Base-by-base conservation (phyloP, 139 green algal species). In the Marvania coccoides region DNA sequence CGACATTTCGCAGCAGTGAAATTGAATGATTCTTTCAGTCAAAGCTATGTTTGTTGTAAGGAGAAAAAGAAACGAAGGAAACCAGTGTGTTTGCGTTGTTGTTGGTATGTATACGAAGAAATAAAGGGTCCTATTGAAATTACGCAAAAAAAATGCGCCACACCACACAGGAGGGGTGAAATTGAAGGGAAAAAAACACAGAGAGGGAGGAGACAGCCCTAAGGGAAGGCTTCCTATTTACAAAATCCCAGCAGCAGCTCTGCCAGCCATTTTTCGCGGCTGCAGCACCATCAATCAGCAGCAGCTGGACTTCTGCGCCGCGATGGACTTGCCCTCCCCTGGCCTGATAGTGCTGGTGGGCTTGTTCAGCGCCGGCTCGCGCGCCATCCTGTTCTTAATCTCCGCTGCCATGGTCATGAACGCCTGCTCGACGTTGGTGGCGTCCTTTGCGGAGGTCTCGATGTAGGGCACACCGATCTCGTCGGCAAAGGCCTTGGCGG, bases 331-430 rank as follows among this genome's bases (percentile, higher is more conserved):
- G 30, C 91, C 91, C 71, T 93, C 85, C 0, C 86, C 88, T 54
- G 88, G 88, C 19, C 80, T 75, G 70, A 94, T 86, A 15, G 83
- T 91, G 38, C 65, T 84, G n/a, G 77, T 77, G 6, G 79, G 81
- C 70, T 85, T 85, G 37, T 80, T 80, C 30, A 90, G 73, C 42
- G 84, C 82, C 7, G 91, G 91, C 80, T 96, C 87, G 34, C 71
- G 87, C 8, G 90, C 88, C 91, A 96, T 97, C 69, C 90, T 87
- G 77, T 97, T 97, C 86, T 99, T 99, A 82, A 99, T 99, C 76
- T 98, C 94, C 46, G 86, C 92, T 13, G 94, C 95, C 94, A 99
- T 99, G 23, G 90, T 97, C 95, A 99, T 97, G 85, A 99, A 99
- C 10, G 94, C 93, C 76, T 95, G 81, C 81, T 99, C 94, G 6